These are phyloP conservation scores for Cylindrodendrum hubeiense DNA, from an alignment of 2,329 filamentous ascomycete genomes.

Conservation along the genomic window DNA sequence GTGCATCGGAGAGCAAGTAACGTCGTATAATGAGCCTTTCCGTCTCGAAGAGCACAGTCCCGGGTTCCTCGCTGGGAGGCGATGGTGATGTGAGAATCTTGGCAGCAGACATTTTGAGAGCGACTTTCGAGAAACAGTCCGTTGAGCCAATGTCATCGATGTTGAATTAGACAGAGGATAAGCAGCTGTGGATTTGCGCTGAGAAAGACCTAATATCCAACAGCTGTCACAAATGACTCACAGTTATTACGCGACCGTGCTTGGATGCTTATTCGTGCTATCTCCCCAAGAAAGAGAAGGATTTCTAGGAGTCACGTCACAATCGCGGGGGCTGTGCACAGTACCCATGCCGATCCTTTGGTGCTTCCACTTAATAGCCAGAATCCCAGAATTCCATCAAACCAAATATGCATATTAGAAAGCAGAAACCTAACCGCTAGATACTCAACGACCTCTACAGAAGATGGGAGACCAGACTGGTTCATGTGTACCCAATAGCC, in stretches of 20 bases:
- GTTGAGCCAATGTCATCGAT: too few species aligned
- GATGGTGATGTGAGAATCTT: constrained; percentile 37
- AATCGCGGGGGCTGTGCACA: not conserved
- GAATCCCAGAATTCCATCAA: too few species aligned
- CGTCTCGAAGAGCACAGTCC: constrained; percentile 48
- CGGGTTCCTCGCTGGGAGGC: constrained; percentile 43
- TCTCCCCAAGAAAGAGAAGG: not conserved
- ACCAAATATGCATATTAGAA: not conserved
- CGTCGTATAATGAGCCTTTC: constrained; percentile 56
- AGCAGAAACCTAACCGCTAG: not conserved
- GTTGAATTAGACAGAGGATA: too few species aligned
- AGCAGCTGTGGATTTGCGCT: not conserved
- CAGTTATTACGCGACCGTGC: not conserved
- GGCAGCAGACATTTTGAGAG: constrained; percentile 32
- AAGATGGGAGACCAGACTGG: not conserved
- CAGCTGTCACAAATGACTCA: constrained; percentile 17
- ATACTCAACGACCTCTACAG: not conserved
- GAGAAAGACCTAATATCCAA: too few species aligned
- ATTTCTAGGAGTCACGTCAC: not conserved
- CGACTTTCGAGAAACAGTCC: too few species aligned
- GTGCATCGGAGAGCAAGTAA: constrained; percentile 53
- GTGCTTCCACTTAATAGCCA: too few species aligned
- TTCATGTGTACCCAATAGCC: not conserved
- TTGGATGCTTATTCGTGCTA: not conserved
- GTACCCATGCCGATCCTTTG: too few species aligned